Percentiles rank a stretch among this genome's conserved stretches.
Conservation (phyloP, 2,329 filamentous ascomycete species). For the Sphaerostilbella broomeana region DNA sequence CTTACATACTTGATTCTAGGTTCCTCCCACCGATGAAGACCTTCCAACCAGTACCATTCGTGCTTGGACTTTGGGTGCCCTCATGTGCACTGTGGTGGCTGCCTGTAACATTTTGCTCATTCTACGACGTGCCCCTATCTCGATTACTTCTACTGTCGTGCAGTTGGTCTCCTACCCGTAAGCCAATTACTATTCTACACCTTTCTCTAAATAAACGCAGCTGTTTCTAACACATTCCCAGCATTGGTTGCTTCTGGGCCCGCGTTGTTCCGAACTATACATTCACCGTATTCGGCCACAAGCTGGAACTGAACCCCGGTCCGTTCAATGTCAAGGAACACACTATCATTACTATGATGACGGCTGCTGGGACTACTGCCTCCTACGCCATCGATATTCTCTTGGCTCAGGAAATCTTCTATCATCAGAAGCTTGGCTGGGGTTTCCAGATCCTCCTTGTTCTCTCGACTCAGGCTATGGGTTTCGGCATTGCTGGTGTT, state of each 20-base stretch:
- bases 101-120: conserved; percentile 50
- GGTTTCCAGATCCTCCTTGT: conserved; percentile 54
- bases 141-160: conserved; percentile 47
- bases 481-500: conserved; percentile 57
- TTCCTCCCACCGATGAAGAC: conserved; percentile 43
- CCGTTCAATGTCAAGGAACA: conserved; percentile 43
- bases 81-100: conserved; percentile 53
- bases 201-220: not conserved
- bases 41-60: conserved; percentile 51
- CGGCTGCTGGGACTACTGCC: conserved; percentile 29
- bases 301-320: conserved; percentile 33
- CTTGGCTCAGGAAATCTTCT: conserved; percentile 40
- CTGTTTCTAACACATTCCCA: conserved; percentile 3
- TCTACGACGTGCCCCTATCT: conserved; percentile 43
- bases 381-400: conserved; percentile 37
- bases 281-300: conserved; percentile 26
- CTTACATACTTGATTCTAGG: conserved; percentile 12
- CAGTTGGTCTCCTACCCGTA: conserved; percentile 48
- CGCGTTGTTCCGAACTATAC: conserved; percentile 25
- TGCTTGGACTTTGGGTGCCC: conserved; percentile 50
- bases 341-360: conserved; percentile 43
- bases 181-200: conserved; percentile 4
- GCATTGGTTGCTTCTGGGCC: conserved; percentile 28
- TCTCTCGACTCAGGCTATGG: conserved; percentile 56
- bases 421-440: conserved; percentile 45